These are phyloP conservation scores for Kitagawia praeruptora DNA, from an alignment of 129 eudicot species.

Conservation along the genomic window DNA sequence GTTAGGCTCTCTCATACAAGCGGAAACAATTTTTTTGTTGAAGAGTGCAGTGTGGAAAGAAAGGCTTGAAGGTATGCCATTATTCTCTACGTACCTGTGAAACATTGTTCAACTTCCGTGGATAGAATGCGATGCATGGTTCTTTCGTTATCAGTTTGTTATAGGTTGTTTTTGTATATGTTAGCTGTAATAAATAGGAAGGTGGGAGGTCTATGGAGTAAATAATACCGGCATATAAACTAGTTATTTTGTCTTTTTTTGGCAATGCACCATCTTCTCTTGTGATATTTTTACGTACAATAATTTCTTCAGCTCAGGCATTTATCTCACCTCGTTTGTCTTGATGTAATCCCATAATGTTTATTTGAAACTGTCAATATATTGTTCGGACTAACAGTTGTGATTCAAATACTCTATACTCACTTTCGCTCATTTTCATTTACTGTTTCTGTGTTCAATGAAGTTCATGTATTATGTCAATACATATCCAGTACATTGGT, in stretches of 20 bases:
- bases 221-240: background rate
- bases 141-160: background rate
- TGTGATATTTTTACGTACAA: background rate
- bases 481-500: too few relatives aligned
- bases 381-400: background rate
- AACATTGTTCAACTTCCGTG: background rate
- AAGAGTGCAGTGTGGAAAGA: conserved; percentile 99
- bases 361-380: background rate
- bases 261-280: background rate
- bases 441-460: background rate
- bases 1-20: conserved; percentile 72
- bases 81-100: background rate
- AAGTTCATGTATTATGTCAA: background rate
- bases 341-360: background rate
- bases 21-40: conserved; percentile 60
- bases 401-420: background rate
- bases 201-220: background rate
- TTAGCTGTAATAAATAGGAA: background rate
- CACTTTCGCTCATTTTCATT: background rate
- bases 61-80: conserved; percentile 74
- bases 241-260: background rate
- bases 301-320: background rate
- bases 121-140: background rate
- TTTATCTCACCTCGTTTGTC: background rate
- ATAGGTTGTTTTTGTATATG: background rate